phyloP scores from a whole-genome alignment of 306 rosid genomes.

The Fragaria ananassa region DNA sequence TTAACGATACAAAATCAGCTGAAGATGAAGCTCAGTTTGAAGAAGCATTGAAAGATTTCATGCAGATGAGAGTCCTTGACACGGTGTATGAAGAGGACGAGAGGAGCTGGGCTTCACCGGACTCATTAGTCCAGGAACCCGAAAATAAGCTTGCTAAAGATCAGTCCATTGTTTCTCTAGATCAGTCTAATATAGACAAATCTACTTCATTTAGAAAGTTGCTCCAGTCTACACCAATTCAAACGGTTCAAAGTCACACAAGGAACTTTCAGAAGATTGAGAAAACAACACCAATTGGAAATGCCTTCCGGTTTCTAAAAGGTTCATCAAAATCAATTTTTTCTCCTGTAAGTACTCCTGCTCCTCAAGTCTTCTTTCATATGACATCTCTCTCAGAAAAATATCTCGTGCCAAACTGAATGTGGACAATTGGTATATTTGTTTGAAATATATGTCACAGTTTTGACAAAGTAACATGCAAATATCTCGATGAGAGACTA shows the following conservation, averaged over 20 bases:
- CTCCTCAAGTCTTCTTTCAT: not conserved
- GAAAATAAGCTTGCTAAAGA: slow-evolving; percentile 7
- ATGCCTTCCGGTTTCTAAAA: slow-evolving; percentile 8
- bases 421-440: not conserved
- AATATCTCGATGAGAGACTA: not conserved
- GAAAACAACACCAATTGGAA: slow-evolving; percentile 3
- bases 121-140: slow-evolving; percentile 13
- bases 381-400: not conserved
- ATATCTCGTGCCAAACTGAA: not conserved
- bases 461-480: not conserved
- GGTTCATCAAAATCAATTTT: slow-evolving; percentile 20
- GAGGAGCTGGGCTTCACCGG: slow-evolving; percentile 25
- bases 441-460: not conserved
- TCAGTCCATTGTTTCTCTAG: not conserved
- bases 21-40: slow-evolving; percentile 16
- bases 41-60: slow-evolving; percentile 15
- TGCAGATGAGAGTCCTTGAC: slow-evolving; percentile 34
- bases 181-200: slow-evolving; percentile 17
- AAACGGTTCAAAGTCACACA: not conserved
- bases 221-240: slow-evolving; percentile 25
- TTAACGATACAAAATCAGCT: not conserved
- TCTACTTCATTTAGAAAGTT: slow-evolving; percentile 14
- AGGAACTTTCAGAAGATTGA: slow-evolving; percentile 17
- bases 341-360: slow-evolving; percentile 15
- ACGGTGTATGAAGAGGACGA: slow-evolving; percentile 34